Conservation (phyloP, 306 rosid species). For the Citrullus mucosospermus region DNA sequence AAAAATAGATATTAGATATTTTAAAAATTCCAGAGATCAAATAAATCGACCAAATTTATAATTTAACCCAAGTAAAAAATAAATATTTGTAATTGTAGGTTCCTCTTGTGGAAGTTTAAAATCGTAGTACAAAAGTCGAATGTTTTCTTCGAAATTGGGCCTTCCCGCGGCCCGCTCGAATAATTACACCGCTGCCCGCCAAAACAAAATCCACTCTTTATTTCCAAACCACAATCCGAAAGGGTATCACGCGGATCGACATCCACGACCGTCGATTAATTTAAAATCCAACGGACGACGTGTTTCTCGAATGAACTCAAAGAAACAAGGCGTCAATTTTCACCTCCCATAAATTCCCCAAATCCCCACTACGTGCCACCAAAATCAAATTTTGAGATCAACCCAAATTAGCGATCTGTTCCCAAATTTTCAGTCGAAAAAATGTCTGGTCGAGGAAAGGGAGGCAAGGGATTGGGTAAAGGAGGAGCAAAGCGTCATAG, state of each 20-base stretch:
- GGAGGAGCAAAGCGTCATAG: constrained; percentile 50
- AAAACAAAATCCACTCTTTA: not conserved
- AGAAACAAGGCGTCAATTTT: not conserved
- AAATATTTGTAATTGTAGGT: no score
- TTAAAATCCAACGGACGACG: not conserved
- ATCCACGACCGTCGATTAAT: not conserved
- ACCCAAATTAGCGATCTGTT: not conserved
- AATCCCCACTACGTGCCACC: not conserved
- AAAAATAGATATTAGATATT: no score
- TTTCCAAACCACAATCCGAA: not conserved
- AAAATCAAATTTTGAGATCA: not conserved
- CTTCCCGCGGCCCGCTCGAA: not conserved
- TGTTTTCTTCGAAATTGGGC: not conserved
- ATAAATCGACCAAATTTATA: no score
- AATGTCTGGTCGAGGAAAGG: constrained; percentile 52
- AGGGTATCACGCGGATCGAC: not conserved
- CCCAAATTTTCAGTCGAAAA: not conserved
- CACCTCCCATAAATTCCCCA: not conserved
- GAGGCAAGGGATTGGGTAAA: constrained; percentile 51
- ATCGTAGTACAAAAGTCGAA: no score
- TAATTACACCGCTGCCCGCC: not conserved
- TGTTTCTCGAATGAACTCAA: not conserved
- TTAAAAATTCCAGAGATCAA: no score
- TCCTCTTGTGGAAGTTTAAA: no score
- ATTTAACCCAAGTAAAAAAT: no score